Base-by-base conservation (phyloP, 179 eudicot genomes). In the Spinacia oleracea region DNA sequence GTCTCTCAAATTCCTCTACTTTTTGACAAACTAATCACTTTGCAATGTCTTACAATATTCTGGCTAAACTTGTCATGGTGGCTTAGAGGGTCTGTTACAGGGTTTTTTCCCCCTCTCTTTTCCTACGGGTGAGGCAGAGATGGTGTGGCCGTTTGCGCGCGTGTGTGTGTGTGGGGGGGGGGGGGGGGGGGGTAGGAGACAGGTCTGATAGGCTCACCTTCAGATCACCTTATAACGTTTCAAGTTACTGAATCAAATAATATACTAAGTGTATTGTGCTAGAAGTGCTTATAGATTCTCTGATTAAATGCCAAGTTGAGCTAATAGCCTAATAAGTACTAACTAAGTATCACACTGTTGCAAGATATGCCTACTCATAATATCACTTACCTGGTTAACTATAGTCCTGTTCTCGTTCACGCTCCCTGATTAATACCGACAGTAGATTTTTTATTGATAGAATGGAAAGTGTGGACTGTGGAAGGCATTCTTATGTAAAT, bases 21-120 rank as follows among this genome's bases (percentile, higher is more conserved):
- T 59, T 45, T 1, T 21, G 6, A 12, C 27, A 31, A 29, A 32
- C 31, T 68, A 25, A 70, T 70, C 23, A 9, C 53, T 42, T 0
- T 72, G 35, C 27, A n/a, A 59, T 73, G 21, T 72, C 51, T 66
- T 55, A 43, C 25, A 77, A 2, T 66, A 35, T 64, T 69, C 1
- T 53, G 45, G 25, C 2, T 51, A 43, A 70, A 35, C 38, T 48
- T 4, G 31, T 9, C 72, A 68, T 14, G 38, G 20, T 66, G 70
- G 70, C 46, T 18, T 35, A 66, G 3, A 66, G 12, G 12, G 25
- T 10, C 15, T 12, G 40, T 38, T 59, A 12, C 3, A 20, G 32
- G 23, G 34, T 10, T 29, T 59, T 59, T 59, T 59, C 25, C 11
- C 25, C 64, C 11, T 59, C 64, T 59, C 11, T 23, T 9, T 25